A percentile compares a stretch with the other conserved stretches of the same genome.
Conservation (phyloP, 352 stramenopile genomes). For the Globisporangium spinosum region DNA sequence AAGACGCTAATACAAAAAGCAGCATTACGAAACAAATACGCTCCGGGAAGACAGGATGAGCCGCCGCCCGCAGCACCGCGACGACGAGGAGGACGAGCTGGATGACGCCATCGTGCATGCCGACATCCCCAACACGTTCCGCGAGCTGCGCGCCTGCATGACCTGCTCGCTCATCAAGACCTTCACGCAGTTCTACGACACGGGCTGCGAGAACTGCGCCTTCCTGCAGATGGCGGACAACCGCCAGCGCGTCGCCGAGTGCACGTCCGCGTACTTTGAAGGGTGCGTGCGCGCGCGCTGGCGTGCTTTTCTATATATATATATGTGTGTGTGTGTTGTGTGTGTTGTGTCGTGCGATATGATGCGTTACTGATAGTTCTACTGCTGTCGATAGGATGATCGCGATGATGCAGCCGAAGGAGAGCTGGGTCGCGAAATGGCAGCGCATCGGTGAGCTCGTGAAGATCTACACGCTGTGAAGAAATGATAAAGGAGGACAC, state of each 20-base stretch:
- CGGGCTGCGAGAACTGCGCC: slow-evolving; percentile 85
- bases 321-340: neutral
- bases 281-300: slow-evolving; percentile 33
- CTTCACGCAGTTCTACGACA: slow-evolving; percentile 90
- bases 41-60: slow-evolving; percentile 26
- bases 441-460: slow-evolving; percentile 70
- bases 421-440: slow-evolving; percentile 90
- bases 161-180: slow-evolving; percentile 88
- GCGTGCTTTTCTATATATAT: neutral
- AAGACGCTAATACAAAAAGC: neutral
- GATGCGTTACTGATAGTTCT: no score
- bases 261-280: slow-evolving; percentile 88
- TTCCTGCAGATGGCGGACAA: slow-evolving; percentile 90
- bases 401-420: slow-evolving; percentile 87
- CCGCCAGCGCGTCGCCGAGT: slow-evolving; percentile 83
- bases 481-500: neutral
- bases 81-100: slow-evolving; percentile 81
- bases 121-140: slow-evolving; percentile 87
- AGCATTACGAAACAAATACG: neutral
- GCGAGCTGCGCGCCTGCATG: slow-evolving; percentile 85
- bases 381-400: slow-evolving; percentile 53
- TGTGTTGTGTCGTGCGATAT: neutral
- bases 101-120: slow-evolving; percentile 77
- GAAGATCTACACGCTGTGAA: neutral
- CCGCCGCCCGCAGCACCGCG: slow-evolving; percentile 38